phyloP scores from a whole-genome alignment of 192 early-diverging fungal genomes.

The Backusella westeae region DNA sequence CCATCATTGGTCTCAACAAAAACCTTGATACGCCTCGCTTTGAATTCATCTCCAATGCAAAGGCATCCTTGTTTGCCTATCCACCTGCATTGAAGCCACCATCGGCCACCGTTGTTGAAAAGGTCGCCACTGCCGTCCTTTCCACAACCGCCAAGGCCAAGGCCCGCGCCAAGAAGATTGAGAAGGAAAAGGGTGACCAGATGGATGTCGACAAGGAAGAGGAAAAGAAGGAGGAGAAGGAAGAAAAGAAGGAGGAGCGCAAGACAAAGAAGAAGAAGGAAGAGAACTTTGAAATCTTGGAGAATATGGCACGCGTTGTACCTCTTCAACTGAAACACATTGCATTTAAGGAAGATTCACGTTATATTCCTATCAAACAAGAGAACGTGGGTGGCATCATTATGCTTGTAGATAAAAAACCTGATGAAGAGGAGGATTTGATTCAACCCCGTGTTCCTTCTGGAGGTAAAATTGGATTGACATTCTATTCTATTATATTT shows the following conservation, averaged over 20 bases:
- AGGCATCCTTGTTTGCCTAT: conserved; percentile 91
- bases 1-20: conserved; percentile 91
- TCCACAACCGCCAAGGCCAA: conserved; percentile 94
- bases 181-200: conserved; percentile 68
- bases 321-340: conserved; percentile 87
- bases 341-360: conserved; percentile 77
- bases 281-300: conserved; percentile 68
- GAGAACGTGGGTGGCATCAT: conserved; percentile 78
- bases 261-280: conserved; percentile 76
- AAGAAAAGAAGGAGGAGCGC: conserved; percentile 53
- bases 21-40: conserved; percentile 86
- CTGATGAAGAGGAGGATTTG: conserved; percentile 79
- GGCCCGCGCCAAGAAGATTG: conserved; percentile 78
- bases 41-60: conserved; percentile 80
- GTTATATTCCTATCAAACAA: conserved; percentile 90
- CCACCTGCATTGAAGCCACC: conserved; percentile 84
- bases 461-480: conserved; percentile 10
- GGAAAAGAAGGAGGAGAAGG: conserved; percentile 57
- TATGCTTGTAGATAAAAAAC: conserved; percentile 76
- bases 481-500: background rate
- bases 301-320: conserved; percentile 87
- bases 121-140: conserved; percentile 88
- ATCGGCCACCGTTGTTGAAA: conserved; percentile 76
- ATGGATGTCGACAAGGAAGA: conserved; percentile 49
- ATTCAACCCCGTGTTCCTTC: conserved; percentile 56